A percentile compares a stretch with the other conserved stretches of the same genome.
Evolutionary conservation across 306 rosid genomes (phyloP).

Genomic region (Rosa lucieae): DNA sequence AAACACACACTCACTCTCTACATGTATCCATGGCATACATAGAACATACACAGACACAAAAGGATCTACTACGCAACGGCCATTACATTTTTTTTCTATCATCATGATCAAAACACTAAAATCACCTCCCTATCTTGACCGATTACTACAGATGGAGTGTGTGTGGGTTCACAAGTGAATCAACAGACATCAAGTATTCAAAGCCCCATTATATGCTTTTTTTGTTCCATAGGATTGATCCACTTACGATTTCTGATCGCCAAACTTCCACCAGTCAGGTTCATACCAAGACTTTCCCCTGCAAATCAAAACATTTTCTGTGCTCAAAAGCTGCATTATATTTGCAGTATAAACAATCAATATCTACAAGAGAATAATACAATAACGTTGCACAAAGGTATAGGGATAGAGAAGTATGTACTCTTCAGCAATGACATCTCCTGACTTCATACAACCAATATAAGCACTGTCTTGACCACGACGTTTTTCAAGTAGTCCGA

Average conservation of each 20-base stretch:
- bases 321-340: slow-evolving; percentile 19
- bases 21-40: background rate
- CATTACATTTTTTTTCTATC: background rate
- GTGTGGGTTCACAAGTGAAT: background rate
- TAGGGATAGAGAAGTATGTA: slow-evolving; percentile 36
- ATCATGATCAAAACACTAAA: background rate
- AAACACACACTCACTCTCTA: background rate
- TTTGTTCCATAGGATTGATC: slow-evolving; percentile 14
- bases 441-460: slow-evolving; percentile 98
- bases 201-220: background rate
- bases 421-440: slow-evolving; percentile 93
- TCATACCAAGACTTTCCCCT: slow-evolving; percentile 96
- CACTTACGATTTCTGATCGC: slow-evolving; percentile 95
- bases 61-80: background rate
- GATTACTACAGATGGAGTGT: background rate
- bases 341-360: background rate
- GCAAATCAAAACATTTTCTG: slow-evolving; percentile 33
- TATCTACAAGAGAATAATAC: slow-evolving; percentile 9
- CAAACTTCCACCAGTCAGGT: slow-evolving; percentile 99
- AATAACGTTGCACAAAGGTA: slow-evolving; percentile 27
- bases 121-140: background rate
- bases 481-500: slow-evolving; percentile 88
- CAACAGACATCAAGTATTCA: background rate
- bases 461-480: slow-evolving; percentile 86
- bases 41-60: background rate